Conservation (phyloP, 129 eudicot species). For the Artemisia annua region DNA sequence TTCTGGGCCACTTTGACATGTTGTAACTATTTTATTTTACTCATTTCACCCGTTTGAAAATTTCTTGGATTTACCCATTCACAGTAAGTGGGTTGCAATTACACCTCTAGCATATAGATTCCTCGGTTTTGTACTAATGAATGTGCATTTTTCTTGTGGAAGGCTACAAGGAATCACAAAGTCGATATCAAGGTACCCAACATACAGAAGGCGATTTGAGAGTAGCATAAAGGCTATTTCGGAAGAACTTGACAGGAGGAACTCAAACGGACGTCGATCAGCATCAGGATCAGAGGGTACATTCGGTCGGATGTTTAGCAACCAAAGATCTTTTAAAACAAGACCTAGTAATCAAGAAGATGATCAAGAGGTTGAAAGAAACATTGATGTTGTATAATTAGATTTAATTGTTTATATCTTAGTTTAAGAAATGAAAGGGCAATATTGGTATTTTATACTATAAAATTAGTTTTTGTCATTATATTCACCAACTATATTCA, state of each 20-base stretch:
- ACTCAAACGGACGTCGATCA: slow-evolving; percentile 31
- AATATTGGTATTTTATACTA: too few relatives aligned
- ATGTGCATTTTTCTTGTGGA: background rate
- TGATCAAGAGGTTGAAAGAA: slow-evolving; percentile 54
- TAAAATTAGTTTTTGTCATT: too few relatives aligned
- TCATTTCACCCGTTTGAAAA: too few relatives aligned
- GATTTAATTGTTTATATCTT: slow-evolving; percentile 7
- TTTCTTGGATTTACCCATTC: too few relatives aligned
- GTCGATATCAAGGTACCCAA: slow-evolving; percentile 83
- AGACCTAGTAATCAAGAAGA: slow-evolving; percentile 42
- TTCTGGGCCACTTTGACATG: too few relatives aligned
- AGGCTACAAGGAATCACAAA: slow-evolving; percentile 88
- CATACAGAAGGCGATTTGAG: slow-evolving; percentile 83
- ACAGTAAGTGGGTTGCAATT: too few relatives aligned
- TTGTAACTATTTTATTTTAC: too few relatives aligned
- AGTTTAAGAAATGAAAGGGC: background rate
- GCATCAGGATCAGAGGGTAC: slow-evolving; percentile 39
- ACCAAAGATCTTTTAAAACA: slow-evolving; percentile 54
- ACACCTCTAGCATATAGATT: background rate
- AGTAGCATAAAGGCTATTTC: slow-evolving; percentile 49
- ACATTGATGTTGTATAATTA: slow-evolving; percentile 42
- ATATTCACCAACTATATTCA: too few relatives aligned
- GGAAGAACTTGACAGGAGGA: slow-evolving; percentile 58
- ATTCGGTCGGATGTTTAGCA: slow-evolving; percentile 51
- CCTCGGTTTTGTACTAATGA: slow-evolving; percentile 10